Conservation (phyloP, 805 yeast species). For the Priceomyces carsonii region DNA sequence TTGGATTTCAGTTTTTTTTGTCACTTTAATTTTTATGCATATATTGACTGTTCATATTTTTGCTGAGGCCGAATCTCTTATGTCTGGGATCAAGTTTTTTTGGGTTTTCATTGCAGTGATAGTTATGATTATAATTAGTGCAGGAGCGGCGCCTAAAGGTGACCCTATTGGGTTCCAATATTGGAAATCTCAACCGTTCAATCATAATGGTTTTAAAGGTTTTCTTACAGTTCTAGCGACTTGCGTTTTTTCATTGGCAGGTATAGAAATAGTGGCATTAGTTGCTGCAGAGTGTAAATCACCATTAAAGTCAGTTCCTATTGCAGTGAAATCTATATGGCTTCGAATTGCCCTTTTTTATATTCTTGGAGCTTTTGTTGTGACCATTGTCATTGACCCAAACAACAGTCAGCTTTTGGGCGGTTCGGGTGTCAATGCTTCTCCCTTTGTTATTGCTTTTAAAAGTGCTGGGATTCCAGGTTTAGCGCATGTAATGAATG, state of each 20-base stretch:
- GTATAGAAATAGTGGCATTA: conserved; percentile 10
- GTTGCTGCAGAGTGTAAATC: conserved; percentile 15
- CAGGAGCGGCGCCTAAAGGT: conserved; percentile 10
- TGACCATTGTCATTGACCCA: conserved; percentile 19
- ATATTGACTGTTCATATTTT: conserved; percentile 36
- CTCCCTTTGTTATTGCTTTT: conserved; percentile 33
- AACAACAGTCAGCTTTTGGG: conserved; percentile 12
- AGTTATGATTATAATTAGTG: neutral
- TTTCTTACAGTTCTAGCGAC: conserved; percentile 35
- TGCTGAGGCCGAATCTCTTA: conserved; percentile 27
- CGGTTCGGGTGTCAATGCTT: conserved; percentile 12
- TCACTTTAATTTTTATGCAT: conserved; percentile 34
- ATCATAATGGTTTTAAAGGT: conserved; percentile 36
- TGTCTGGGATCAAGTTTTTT: neutral
- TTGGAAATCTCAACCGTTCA: conserved; percentile 8
- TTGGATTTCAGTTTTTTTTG: conserved; percentile 44
- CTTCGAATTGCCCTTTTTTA: conserved; percentile 23
- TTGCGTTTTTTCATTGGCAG: conserved; percentile 30
- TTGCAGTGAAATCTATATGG: conserved; percentile 22
- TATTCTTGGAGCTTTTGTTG: conserved; percentile 17
- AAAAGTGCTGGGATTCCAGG: conserved; percentile 25
- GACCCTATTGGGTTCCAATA: conserved; percentile 7
- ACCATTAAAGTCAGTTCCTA: conserved; percentile 24
- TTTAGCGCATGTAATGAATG: conserved; percentile 33
- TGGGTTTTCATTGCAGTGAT: neutral